These are phyloP conservation scores for Pseudopyrenochaeta lycopersici DNA, from an alignment of 2,329 filamentous ascomycete species.

Conservation along the genomic window DNA sequence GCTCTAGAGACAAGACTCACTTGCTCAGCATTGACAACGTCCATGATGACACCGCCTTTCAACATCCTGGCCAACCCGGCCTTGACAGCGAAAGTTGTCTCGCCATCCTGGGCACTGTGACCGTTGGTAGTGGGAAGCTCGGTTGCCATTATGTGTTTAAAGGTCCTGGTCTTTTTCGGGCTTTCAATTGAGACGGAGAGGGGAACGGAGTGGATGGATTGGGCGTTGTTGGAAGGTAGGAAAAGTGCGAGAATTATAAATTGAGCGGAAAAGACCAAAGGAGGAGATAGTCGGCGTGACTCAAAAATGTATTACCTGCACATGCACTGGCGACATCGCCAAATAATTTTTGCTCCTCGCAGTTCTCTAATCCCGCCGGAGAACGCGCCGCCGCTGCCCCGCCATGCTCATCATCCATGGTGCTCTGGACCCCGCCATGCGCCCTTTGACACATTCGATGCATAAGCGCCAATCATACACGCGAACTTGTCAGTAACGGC, in stretches of 20 bases:
- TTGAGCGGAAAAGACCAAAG: slow-evolving; percentile 12
- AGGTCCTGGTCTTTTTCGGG: not conserved
- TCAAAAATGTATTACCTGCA: slow-evolving; percentile 34
- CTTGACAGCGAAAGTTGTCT: slow-evolving; percentile 84
- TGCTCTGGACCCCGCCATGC: slow-evolving; percentile 26
- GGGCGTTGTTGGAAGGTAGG: not conserved
- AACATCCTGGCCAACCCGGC: slow-evolving; percentile 96
- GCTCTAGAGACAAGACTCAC: slow-evolving; percentile 48
- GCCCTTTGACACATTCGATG: slow-evolving; percentile 34
- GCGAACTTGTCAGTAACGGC: slow-evolving; percentile 6
- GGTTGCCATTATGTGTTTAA: slow-evolving; percentile 51
- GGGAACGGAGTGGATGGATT: not conserved
- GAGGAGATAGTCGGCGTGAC: slow-evolving; percentile 25
- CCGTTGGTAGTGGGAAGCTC: slow-evolving; percentile 60
- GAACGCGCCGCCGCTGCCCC: slow-evolving; percentile 20
- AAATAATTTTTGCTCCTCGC: slow-evolving; percentile 31
- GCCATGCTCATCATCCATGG: slow-evolving; percentile 13
- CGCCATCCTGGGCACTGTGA: slow-evolving; percentile 53
- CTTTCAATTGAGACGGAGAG: not conserved
- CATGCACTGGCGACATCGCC: slow-evolving; percentile 30
- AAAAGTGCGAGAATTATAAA: slow-evolving; percentile 3
- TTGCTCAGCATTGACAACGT: slow-evolving; percentile 91
- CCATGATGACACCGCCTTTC: slow-evolving; percentile 99
- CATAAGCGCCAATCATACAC: slow-evolving; percentile 22
- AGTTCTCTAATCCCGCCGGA: slow-evolving; percentile 29